These are phyloP conservation scores for Marchantia polymorpha DNA, from an alignment of 225 moss, liverwort and hornwort species.

Conservation along the genomic window DNA sequence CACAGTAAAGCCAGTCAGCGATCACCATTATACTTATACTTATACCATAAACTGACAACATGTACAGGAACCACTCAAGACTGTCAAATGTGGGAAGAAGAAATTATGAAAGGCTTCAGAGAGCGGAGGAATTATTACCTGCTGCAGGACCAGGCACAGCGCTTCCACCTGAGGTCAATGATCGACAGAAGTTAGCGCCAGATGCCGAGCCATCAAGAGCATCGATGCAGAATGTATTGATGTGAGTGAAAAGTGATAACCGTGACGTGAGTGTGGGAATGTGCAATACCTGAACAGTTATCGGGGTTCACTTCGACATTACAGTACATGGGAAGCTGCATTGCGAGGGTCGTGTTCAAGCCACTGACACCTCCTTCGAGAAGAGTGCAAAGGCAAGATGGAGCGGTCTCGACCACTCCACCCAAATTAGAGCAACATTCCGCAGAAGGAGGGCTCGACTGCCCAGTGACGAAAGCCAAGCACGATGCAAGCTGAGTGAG, in stretches of 20 bases:
- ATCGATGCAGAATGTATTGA: neutral
- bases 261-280: neutral
- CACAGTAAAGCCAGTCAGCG: neutral
- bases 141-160: neutral
- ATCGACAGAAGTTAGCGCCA: neutral
- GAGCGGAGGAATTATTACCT: neutral
- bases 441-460: neutral
- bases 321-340: conserved; percentile 5
- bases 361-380: neutral
- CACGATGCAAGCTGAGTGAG: neutral
- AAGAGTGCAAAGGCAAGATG: neutral
- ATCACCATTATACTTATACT: neutral
- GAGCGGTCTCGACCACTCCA: neutral
- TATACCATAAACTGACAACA: too few relatives aligned
- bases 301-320: neutral
- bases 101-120: neutral
- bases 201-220: too few relatives aligned
- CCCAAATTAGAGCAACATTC: neutral
- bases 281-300: neutral
- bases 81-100: too few relatives aligned
- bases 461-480: neutral
- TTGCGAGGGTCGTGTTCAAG: conserved; percentile 4
- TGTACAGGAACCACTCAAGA: neutral
- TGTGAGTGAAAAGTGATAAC: too few relatives aligned
- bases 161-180: neutral